Evolutionary conservation across 2,329 filamentous ascomycete species (phyloP).

Genomic region (Cyphellophora attinorum): DNA sequence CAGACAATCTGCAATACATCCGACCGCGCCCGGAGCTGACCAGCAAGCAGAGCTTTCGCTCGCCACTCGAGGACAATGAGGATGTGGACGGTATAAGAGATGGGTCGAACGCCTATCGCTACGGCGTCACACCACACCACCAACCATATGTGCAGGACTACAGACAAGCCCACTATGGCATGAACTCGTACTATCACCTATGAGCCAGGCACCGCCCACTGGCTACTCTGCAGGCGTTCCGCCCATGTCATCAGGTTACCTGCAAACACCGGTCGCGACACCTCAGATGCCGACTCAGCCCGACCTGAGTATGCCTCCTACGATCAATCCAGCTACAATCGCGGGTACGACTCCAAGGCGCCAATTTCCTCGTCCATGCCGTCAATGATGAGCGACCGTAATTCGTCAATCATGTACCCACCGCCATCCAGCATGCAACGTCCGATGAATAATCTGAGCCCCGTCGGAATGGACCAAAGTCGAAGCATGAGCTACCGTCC

Average conservation of each 20-base stretch:
- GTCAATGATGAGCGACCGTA: conserved; percentile 13
- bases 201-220: conserved; percentile 12
- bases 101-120: conserved; percentile 28
- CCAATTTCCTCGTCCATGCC: conserved; percentile 16
- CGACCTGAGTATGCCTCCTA: conserved; percentile 15
- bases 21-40: conserved; percentile 50
- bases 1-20: conserved; percentile 41
- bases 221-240: conserved; percentile 14
- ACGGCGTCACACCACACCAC: conserved; percentile 26
- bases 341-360: conserved; percentile 16
- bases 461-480: conserved; percentile 16
- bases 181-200: conserved; percentile 13
- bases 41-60: conserved; percentile 56
- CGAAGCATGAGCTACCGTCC: conserved; percentile 13
- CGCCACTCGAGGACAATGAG: conserved; percentile 54
- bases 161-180: conserved; percentile 11
- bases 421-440: conserved; percentile 17
- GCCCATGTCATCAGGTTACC: conserved; percentile 13
- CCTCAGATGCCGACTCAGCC: conserved; percentile 13
- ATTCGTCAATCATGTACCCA: conserved; percentile 16
- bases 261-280: conserved; percentile 12
- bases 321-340: conserved; percentile 14
- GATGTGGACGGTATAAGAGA: conserved; percentile 30
- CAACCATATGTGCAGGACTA: conserved; percentile 18
- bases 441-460: conserved; percentile 17